These are phyloP conservation scores for Globisporangium spinosum DNA, from an alignment of 352 stramenopile genomes.

Conservation along the genomic window DNA sequence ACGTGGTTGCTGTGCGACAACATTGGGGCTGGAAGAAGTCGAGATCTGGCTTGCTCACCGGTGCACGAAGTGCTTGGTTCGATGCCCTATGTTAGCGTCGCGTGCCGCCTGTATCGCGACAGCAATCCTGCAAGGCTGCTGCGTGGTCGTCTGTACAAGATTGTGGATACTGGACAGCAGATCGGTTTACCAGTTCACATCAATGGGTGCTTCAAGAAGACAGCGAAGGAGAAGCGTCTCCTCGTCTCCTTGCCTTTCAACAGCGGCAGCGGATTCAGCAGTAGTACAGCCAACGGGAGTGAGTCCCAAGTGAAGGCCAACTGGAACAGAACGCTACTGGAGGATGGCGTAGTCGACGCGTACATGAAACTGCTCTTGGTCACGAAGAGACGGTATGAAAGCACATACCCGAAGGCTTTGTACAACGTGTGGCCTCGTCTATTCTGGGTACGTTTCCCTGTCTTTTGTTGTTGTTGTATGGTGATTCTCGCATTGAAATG, in stretches of 20 bases:
- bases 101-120: conserved; percentile 56
- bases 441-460: background rate
- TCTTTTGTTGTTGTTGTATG: background rate
- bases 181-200: conserved; percentile 66
- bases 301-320: conserved; percentile 50
- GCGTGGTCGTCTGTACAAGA: conserved; percentile 62
- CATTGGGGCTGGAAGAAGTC: conserved; percentile 56
- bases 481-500: background rate
- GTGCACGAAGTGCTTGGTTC: conserved; percentile 64
- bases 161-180: conserved; percentile 40
- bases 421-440: conserved; percentile 65
- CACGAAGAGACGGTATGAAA: conserved; percentile 42
- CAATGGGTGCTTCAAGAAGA: conserved; percentile 76
- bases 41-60: conserved; percentile 53
- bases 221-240: conserved; percentile 42
- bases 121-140: conserved; percentile 32
- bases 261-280: conserved; percentile 15
- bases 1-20: conserved; percentile 72
- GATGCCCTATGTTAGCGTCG: conserved; percentile 62
- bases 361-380: conserved; percentile 63
- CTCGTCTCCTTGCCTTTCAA: conserved; percentile 19
- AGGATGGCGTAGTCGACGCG: conserved; percentile 58
- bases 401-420: conserved; percentile 38
- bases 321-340: conserved; percentile 70
- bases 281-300: conserved; percentile 29